Evolutionary conservation across 2,329 filamentous ascomycete genomes (phyloP), one percentile per base, ranked within the genome.

Genomic region (Dothidotthia symphoricarpi): DNA sequence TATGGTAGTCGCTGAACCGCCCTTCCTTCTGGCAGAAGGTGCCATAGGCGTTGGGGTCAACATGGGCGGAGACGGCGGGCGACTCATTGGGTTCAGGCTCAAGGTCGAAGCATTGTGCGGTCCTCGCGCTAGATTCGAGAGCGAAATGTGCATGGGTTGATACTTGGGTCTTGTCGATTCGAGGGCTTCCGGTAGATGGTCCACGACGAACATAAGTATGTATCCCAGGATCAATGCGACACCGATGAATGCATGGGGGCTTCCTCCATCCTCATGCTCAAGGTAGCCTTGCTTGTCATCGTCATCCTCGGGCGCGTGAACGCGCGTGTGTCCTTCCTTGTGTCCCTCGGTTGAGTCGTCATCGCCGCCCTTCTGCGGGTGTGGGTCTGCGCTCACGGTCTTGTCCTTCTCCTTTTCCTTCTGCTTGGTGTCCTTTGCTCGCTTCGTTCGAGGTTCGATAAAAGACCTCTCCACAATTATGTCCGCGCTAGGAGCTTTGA

Each of bases 181-280:
- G 7, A 67, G 42, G 8, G 63, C 57, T 50, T 64, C 40, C 35
- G 64, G 55, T 14, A 66, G 45, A 39, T 67, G 55, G 68, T 98
- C 91, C 59, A 98, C 85, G 15, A 98, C 78, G 62, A 95, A 97
- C 93, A 98, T 98, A 49, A 96, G 77, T 40, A 95, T 82, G 67
- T 97, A 98, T 10, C 93, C 93, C 12, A 87, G 72, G 38, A 95
- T 81, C 34, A 98, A 74, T 2, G 90, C 88, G 36, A 97, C 75
- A 4, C 93, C 93, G 41, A 98, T 86, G 69, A 87, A 93, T 75
- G 65, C 89, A 78, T 73, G 81, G 2, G 81, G 80, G 26, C 54
- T 55, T 2, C 51, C 37, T 3, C 43, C 47, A n/a, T 76, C 72
- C 13, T 70, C 59, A 19, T 72, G 61, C 16, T 60, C 58, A 25